A percentile compares a stretch with the other conserved stretches of the same genome.
phyloP scores from a whole-genome alignment of 768 basidiomycete species.

The Lactifluus pinguis region DNA sequence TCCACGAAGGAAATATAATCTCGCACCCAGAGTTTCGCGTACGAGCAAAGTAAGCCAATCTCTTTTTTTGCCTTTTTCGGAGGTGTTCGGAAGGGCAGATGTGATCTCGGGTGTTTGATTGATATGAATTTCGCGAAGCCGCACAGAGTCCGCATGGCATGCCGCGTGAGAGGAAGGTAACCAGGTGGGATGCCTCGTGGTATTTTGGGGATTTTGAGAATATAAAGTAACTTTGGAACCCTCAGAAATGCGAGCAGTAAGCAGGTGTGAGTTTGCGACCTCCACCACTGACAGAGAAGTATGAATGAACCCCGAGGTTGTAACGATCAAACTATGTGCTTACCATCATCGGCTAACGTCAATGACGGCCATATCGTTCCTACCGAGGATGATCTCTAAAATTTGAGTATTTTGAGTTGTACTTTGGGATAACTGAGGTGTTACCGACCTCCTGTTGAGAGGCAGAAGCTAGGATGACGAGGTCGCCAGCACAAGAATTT shows the following conservation, averaged over 20 bases:
- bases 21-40: slow-evolving; percentile 60
- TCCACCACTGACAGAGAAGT: slow-evolving; percentile 36
- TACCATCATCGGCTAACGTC: slow-evolving; percentile 50
- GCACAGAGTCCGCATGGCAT: slow-evolving; percentile 44
- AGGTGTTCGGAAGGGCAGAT: slow-evolving; percentile 3
- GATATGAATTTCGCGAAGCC: slow-evolving; percentile 39
- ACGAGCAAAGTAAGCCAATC: slow-evolving; percentile 65
- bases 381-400: slow-evolving; percentile 47
- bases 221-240: slow-evolving; percentile 41
- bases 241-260: slow-evolving; percentile 50
- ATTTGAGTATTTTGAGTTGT: slow-evolving; percentile 1
- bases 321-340: slow-evolving; percentile 22
- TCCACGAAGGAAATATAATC: slow-evolving; percentile 11
- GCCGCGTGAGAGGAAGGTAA: slow-evolving; percentile 43
- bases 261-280: slow-evolving; percentile 46
- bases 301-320: not conserved
- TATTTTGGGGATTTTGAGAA: slow-evolving; percentile 25
- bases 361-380: slow-evolving; percentile 72
- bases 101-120: not conserved
- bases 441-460: slow-evolving; percentile 1
- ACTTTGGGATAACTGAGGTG: slow-evolving; percentile 7
- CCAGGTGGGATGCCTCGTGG: slow-evolving; percentile 31
- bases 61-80: slow-evolving; percentile 31
- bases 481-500: slow-evolving; percentile 62
- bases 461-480: slow-evolving; percentile 43